These are phyloP conservation scores for Metschnikowia lochheadii DNA, from an alignment of 805 yeast species.

Conservation along the genomic window DNA sequence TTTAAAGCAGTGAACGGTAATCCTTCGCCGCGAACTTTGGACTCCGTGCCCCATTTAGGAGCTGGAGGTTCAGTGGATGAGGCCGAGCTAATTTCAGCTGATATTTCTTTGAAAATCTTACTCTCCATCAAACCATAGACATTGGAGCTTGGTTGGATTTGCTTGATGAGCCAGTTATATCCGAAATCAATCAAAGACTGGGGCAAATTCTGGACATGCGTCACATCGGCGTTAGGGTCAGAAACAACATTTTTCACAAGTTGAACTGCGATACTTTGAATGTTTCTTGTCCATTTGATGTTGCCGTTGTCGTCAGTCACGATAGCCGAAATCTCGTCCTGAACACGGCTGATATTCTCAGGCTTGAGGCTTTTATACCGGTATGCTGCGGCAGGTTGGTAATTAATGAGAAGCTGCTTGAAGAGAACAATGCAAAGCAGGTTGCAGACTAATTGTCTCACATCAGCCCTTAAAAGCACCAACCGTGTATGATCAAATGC, in stretches of 20 bases:
- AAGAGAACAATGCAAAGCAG: conserved; percentile 69
- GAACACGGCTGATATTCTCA: conserved; percentile 45
- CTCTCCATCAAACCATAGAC: conserved; percentile 74
- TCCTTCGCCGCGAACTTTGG: conserved; percentile 5
- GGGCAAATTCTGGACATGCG: conserved; percentile 22
- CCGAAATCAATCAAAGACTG: conserved; percentile 53
- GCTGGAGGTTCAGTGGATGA: background rate
- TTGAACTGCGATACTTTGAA: conserved; percentile 67
- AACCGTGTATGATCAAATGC: conserved; percentile 82
- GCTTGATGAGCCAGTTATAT: conserved; percentile 76
- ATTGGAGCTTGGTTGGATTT: conserved; percentile 77
- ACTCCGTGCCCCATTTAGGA: conserved; percentile 4
- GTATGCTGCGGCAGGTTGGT: conserved; percentile 25
- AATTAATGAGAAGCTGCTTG: conserved; percentile 55
- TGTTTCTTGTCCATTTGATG: conserved; percentile 85
- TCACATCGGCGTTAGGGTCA: conserved; percentile 12
- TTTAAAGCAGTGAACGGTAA: conserved; percentile 6
- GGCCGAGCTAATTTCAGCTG: background rate
- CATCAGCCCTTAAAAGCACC: conserved; percentile 75
- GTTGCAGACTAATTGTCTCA: conserved; percentile 77
- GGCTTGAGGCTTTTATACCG: conserved; percentile 21
- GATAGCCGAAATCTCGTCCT: conserved; percentile 69
- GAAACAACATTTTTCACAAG: conserved; percentile 42
- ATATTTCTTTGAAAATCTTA: conserved; percentile 48
- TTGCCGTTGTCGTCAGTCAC: conserved; percentile 84